Base-by-base conservation (phyloP, 306 rosid genomes). In the Gastrolobium villosum region DNA sequence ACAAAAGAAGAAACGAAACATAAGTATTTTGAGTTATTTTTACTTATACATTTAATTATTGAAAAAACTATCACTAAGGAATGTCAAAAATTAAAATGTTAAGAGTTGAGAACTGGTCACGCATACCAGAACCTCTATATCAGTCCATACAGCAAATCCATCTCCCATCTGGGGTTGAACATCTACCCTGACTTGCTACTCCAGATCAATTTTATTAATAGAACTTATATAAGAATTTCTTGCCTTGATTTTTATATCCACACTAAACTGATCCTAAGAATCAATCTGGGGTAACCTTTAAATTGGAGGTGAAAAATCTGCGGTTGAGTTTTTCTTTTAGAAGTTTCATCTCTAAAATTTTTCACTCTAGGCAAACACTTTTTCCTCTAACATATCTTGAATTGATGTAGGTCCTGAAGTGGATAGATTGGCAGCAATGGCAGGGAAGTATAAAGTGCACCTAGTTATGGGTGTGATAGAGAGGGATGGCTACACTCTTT, bases 391-490 rank as follows among this genome's bases (percentile, higher is more conserved):
- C 14, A 44, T 49, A 52, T 56, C 60, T 62, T 59, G 66, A 74
- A 64, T 26, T 60, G 41, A 9, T 79, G 86, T 44, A 94, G 98
- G 97, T 61, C 95, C 98, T 80, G 98, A 94, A 82, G 97, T 94
- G 49, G 95, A 92, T 76, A 87, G 88, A 61, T 85, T 94, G 88
- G 95, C 97, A 57, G 92, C 97, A 84, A 90, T 94, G 98, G 97
- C 97, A 1, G 97, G 92, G 62, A 94, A 90, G 86, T 92, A 89
- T 55, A 89, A 87, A 81, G 94, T 92, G 2, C 81, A 89, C 84
- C 57, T 94, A 81, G 98, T 94, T 52, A 90, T 94, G 84, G 98
- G 97, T 74, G 97, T 89, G 81, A 92, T 94, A 69, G 98, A 94
- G 83, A 90, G 93, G 83, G 97, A 90, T 68, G 97, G 98, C 70